Evolutionary conservation across 352 stramenopile genomes (phyloP).

Genomic region (Pythium angustatum): DNA sequence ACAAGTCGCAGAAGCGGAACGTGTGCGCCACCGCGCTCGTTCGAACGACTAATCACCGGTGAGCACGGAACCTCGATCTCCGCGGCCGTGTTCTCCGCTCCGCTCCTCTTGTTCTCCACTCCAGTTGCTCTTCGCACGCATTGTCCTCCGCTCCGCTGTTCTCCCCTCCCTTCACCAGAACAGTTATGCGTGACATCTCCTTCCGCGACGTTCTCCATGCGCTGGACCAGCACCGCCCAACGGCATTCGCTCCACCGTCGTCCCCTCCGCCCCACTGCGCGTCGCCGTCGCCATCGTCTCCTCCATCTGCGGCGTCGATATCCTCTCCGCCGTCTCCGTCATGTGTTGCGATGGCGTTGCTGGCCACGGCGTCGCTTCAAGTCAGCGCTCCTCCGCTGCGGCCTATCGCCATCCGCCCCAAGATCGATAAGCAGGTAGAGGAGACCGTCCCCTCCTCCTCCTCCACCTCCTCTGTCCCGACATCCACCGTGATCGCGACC

Average conservation of each 20-base stretch:
- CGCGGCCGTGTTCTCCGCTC: not conserved
- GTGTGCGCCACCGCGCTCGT: not conserved
- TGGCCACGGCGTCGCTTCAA: slow-evolving; percentile 10
- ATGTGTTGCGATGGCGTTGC: slow-evolving; percentile 13
- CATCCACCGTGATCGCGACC: too few species aligned
- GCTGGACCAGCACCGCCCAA: slow-evolving; percentile 6
- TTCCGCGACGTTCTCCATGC: slow-evolving; percentile 24
- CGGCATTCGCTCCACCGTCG: not conserved
- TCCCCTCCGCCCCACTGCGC: not conserved
- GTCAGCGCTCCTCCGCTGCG: not conserved
- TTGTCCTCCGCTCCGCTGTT: slow-evolving; percentile 6
- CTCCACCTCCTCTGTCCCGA: not conserved
- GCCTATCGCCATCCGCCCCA: slow-evolving; percentile 16
- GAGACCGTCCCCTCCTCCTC: not conserved
- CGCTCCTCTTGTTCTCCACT: not conserved
- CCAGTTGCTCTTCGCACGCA: not conserved
- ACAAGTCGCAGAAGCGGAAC: slow-evolving; percentile 25
- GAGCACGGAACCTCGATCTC: not conserved
- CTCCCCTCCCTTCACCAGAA: not conserved
- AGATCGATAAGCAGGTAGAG: not conserved
- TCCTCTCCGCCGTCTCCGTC: slow-evolving; percentile 1
- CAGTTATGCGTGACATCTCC: slow-evolving; percentile 18
- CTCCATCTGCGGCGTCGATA: not conserved
- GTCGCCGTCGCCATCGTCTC: slow-evolving; percentile 5
- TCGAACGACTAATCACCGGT: too few species aligned